phyloP scores from a whole-genome alignment of 441 rosid genomes.

The Croton laevigatus region DNA sequence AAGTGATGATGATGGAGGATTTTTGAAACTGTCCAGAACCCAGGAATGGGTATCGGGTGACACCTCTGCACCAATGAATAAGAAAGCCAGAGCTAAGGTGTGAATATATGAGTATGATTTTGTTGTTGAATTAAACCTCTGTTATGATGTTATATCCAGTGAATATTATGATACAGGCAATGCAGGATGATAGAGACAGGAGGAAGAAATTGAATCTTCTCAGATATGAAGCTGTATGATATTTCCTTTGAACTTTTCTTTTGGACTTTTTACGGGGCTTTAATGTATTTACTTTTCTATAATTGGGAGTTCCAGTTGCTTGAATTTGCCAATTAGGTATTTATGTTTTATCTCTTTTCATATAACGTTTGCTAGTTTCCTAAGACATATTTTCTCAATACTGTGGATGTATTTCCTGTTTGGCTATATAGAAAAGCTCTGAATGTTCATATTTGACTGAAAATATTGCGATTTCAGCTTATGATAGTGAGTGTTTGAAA shows the following conservation, averaged over 20 bases:
- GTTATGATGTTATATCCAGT: constrained; percentile 11
- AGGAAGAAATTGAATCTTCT: constrained; percentile 84
- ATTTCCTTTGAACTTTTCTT: constrained; percentile 32
- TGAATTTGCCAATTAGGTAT: background rate
- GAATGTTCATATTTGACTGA: background rate
- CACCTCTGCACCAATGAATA: constrained; percentile 60
- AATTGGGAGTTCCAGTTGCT: background rate
- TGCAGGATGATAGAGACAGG: constrained; percentile 70
- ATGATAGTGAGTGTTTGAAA: background rate
- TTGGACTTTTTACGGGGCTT: background rate
- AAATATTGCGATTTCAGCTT: background rate
- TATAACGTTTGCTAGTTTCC: background rate
- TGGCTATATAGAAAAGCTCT: background rate
- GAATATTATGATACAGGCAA: constrained; percentile 41
- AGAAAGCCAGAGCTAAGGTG: constrained; percentile 47
- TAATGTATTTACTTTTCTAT: background rate
- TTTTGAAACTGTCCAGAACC: constrained; percentile 71
- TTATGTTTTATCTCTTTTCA: background rate
- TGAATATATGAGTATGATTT: constrained; percentile 4
- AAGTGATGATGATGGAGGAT: constrained; percentile 53
- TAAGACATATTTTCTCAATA: background rate
- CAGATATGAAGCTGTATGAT: constrained; percentile 85
- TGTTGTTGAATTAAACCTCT: background rate
- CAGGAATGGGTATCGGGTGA: constrained; percentile 73
- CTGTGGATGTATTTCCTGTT: background rate